Evolutionary conservation across 495 filamentous ascomycete genomes (phyloP).

Genomic region (Podospora conica): DNA sequence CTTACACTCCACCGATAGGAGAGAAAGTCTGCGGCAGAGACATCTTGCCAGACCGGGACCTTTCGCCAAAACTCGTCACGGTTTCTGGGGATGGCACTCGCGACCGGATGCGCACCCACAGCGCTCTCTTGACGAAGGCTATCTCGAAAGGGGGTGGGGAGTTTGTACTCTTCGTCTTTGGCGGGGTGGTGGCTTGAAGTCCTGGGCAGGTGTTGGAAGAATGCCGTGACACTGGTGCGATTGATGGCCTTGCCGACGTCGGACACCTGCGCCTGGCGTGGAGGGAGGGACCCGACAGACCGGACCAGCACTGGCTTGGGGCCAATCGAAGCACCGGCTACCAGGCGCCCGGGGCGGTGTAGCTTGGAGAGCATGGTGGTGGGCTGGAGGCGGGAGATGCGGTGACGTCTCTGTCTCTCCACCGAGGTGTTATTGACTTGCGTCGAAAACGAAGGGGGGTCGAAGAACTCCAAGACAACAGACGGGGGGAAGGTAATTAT

Average conservation of each 20-base stretch:
- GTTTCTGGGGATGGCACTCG: neutral
- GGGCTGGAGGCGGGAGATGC: neutral
- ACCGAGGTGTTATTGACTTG: neutral
- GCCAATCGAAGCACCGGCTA: neutral
- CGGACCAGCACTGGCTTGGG: constrained; percentile 5
- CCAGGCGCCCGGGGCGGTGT: constrained; percentile 2
- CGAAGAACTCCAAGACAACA: neutral
- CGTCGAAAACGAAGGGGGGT: neutral
- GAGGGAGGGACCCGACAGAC: constrained; percentile 16
- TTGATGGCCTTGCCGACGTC: constrained; percentile 13
- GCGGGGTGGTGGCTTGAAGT: neutral
- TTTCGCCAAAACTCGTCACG: constrained; percentile 40
- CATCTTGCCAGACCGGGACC: constrained; percentile 37
- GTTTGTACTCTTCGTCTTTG: neutral
- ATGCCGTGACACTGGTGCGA: neutral
- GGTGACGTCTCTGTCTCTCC: neutral
- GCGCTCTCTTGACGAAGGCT: neutral
- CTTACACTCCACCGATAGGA: constrained; percentile 45
- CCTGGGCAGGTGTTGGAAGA: neutral
- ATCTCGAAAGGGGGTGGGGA: neutral
- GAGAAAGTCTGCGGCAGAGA: constrained; percentile 39
- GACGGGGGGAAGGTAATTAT: neutral
- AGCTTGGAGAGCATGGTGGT: constrained; percentile 13
- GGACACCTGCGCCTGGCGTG: constrained; percentile 21
- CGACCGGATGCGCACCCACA: constrained; percentile 6